Conservation (phyloP, 1,284 basidiomycete species). For the Cutaneotrichosporon sp. region DNA sequence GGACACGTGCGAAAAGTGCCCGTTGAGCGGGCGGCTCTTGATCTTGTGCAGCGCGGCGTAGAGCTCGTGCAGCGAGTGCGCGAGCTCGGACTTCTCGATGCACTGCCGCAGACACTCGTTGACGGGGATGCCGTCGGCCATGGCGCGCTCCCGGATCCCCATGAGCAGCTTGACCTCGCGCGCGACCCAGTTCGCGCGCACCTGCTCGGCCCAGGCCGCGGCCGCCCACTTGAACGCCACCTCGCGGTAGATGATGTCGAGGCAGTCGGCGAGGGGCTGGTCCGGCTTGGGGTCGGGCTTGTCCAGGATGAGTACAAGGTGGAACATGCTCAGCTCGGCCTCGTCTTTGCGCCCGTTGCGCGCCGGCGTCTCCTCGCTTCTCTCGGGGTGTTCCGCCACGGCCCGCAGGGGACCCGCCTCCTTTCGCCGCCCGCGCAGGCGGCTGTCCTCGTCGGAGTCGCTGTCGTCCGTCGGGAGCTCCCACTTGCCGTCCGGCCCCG, state of each 20-base stretch:
- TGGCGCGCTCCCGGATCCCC: slow-evolving; percentile 64
- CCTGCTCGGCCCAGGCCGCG: slow-evolving; percentile 83
- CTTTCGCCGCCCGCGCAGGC: slow-evolving; percentile 21
- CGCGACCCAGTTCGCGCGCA: slow-evolving; percentile 77
- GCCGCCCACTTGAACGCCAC: slow-evolving; percentile 84
- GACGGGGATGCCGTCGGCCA: slow-evolving; percentile 32
- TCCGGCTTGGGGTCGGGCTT: slow-evolving; percentile 69
- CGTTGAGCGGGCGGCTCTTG: slow-evolving; percentile 65
- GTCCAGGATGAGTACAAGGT: slow-evolving; percentile 84
- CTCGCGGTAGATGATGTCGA: slow-evolving; percentile 75
- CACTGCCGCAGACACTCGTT: slow-evolving; percentile 37
- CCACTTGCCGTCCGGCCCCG: slow-evolving; percentile 72
- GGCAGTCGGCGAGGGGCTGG: slow-evolving; percentile 64
- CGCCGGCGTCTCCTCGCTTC: neutral
- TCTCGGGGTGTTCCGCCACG: slow-evolving; percentile 21
- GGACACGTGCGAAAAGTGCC: slow-evolving; percentile 53
- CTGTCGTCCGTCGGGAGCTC: slow-evolving; percentile 32
- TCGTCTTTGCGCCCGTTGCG: slow-evolving; percentile 24
- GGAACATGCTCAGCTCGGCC: slow-evolving; percentile 74
- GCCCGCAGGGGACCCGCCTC: slow-evolving; percentile 11
- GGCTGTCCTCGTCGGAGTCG: slow-evolving; percentile 23
- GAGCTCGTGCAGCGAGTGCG: slow-evolving; percentile 69
- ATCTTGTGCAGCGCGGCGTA: slow-evolving; percentile 55
- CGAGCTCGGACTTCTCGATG: slow-evolving; percentile 67
- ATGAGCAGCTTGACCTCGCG: slow-evolving; percentile 69